Conservation (phyloP, 2,329 filamentous ascomycete species). For the Calonectria hongkongensis region DNA sequence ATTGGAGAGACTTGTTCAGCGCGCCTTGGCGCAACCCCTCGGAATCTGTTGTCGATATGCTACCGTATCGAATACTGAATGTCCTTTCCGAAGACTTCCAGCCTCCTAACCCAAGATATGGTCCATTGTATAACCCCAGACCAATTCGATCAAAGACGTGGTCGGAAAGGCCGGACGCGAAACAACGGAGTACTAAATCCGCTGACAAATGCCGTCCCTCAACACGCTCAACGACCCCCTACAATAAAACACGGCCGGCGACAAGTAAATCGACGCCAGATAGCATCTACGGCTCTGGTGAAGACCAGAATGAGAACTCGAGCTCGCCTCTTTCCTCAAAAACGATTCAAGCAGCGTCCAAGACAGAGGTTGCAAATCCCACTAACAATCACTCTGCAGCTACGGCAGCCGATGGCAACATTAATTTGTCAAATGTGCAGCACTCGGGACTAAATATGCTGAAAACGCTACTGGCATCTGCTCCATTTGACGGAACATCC, state of each 20-base stretch:
- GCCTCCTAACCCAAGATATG: background rate
- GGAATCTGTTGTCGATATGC: background rate
- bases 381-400: background rate
- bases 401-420: background rate
- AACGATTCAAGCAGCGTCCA: background rate
- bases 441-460: background rate
- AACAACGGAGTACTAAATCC: background rate
- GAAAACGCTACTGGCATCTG: background rate
- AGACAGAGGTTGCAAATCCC: background rate
- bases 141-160: background rate
- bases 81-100: background rate
- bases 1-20: background rate
- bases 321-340: background rate
- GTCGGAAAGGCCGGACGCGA: background rate
- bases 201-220: background rate
- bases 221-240: background rate
- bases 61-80: background rate
- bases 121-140: background rate
- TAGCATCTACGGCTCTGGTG: background rate
- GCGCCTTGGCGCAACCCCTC: background rate
- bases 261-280: background rate
- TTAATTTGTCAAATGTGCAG: no score
- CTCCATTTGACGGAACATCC: background rate
- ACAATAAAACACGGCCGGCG: background rate
- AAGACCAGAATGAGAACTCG: background rate